Evolutionary conservation across 2,329 filamentous ascomycete species (phyloP), one percentile per base, ranked within the genome.

Genomic region (Fusarium verticillioides): DNA sequence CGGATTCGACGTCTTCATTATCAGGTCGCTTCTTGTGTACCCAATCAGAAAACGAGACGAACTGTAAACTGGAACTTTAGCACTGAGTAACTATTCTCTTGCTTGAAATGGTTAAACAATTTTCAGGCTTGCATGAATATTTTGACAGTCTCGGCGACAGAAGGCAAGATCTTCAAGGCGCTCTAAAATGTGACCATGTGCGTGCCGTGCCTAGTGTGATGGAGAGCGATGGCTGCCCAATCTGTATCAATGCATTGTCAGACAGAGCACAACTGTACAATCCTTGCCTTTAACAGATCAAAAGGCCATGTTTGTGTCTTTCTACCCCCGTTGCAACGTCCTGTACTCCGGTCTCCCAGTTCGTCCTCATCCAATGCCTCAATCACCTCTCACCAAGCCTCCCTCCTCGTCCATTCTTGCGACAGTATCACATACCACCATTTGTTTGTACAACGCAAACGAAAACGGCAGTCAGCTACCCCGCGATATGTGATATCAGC

Each of bases 311-410:
- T 11, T 11, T 10, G 7, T 11, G 4, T 15, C 2, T 12, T 3
- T 1, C 18, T 4, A 10, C 1, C 18, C 7, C 11, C 3, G 9
- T 13, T 5, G 5, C 18, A 53, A 21, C 18, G 3, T 19, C 7
- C 11, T 36, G 50, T 9, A 4, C 8, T 3, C 12, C 12, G 0
- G 0, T 16, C 4, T 30, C 7, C 9, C 30, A 23, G 9, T 6
- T 16, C 13, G 15, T 16, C 7, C 34, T 16, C 13, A 34, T 34
- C 34, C n/a, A 15, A 23, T 4, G 2, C n/a, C 4, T 21, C 30
- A 7, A 9, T 26, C n/a, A 4, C n/a, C 4, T 53, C 23, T 16
- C 23, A 9, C 15, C 0, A 0, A 53, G 4, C 13, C 34, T 10
- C 13, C 34, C 19, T 54, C 23, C 34, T 13, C 19, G n/a, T 39